phyloP scores from a whole-genome alignment of 2,329 filamentous ascomycete genomes.

The Hymenoscyphus infarciens region DNA sequence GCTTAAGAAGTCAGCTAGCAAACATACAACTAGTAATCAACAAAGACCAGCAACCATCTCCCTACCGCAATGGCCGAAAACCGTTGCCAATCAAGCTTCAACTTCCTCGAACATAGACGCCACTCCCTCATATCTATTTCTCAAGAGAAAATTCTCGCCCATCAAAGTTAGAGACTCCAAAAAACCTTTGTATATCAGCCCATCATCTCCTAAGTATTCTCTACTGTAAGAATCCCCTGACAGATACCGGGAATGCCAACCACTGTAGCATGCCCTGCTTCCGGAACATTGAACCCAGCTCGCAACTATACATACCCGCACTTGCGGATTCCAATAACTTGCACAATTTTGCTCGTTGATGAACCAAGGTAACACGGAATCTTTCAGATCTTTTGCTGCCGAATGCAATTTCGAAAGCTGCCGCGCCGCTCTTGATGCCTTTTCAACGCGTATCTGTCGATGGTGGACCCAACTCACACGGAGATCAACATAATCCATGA shows the following conservation, averaged over 20 bases:
- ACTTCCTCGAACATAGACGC: background rate
- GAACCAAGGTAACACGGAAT: background rate
- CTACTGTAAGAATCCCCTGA: background rate
- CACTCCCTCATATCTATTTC: background rate
- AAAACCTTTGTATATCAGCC: background rate
- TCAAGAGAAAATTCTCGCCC: background rate
- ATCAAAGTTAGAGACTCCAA: background rate
- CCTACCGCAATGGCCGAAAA: too few relatives aligned
- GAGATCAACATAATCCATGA: background rate
- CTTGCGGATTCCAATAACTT: background rate
- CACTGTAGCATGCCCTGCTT: background rate
- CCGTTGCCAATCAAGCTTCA: background rate
- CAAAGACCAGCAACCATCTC: too few relatives aligned
- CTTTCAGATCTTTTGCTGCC: background rate
- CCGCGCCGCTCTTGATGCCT: background rate
- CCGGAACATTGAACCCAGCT: background rate
- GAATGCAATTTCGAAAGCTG: background rate
- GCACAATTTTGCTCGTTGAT: background rate
- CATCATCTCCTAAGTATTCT: background rate
- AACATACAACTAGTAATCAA: too few relatives aligned
- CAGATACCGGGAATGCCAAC: background rate
- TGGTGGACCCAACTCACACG: background rate
- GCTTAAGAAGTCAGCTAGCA: too few relatives aligned
- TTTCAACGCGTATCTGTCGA: background rate
- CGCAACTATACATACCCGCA: background rate